Conservation (phyloP, 2,329 filamentous ascomycete genomes). For the Ilyonectria destructans region DNA sequence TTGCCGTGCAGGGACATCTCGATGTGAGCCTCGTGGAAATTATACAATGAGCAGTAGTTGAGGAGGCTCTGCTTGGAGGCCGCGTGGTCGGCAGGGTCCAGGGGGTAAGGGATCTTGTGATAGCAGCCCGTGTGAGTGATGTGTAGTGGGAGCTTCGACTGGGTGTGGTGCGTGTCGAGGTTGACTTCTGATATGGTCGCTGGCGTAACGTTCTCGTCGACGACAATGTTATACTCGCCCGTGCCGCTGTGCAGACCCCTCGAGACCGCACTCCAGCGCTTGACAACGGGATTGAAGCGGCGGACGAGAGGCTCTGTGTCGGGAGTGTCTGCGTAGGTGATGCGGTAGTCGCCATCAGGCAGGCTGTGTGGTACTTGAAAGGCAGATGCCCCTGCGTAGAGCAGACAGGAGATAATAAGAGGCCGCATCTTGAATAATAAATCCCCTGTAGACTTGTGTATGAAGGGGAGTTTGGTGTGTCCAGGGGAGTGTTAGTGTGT, state of each 20-base stretch:
- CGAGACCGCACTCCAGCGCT: conserved; percentile 5
- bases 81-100: conserved; percentile 22
- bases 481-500: no score
- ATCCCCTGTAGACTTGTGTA: no score
- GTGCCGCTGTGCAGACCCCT: conserved; percentile 4
- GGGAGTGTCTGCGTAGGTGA: not conserved
- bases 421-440: conserved; percentile 1
- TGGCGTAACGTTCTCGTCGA: conserved; percentile 18
- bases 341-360: conserved; percentile 28
- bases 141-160: not conserved
- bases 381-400: conserved; percentile 11
- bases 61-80: conserved; percentile 28
- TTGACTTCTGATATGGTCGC: not conserved
- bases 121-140: conserved; percentile 13
- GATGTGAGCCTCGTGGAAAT: conserved; percentile 20
- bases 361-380: conserved; percentile 22
- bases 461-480: not conserved
- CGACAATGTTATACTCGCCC: conserved; percentile 24
- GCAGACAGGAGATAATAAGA: not conserved
- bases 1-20: conserved; percentile 27
- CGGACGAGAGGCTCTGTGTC: not conserved
- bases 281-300: conserved; percentile 6
- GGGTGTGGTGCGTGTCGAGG: conserved; percentile 17
- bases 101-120: conserved; percentile 19
- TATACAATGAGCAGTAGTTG: conserved; percentile 29